Base-by-base conservation (phyloP, 2,329 filamentous ascomycete genomes). In the Torrubiella hemipterigena region DNA sequence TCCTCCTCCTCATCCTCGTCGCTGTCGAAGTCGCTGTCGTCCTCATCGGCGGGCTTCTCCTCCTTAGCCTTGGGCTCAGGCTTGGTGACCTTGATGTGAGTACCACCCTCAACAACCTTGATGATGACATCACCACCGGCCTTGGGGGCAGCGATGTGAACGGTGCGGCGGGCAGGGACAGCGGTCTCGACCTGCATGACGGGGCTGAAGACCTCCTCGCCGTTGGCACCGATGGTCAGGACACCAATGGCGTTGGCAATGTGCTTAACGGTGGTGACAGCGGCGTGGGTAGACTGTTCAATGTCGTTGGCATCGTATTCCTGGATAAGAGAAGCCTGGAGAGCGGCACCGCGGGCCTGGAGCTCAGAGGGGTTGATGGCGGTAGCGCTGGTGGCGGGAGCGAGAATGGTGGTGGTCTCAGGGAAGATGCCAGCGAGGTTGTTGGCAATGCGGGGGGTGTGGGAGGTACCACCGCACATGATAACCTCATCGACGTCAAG, bases 361-460 rank as follows among this genome's bases (percentile, higher is more conserved):
- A 95, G 71, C 63, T 96, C 89, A 4, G 85, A 91, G 41, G 91
- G 91, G 72, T 96, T 96, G 62, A 96, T 77, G 40, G 89, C 81
- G 17, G 67, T 68, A 23, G 79, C 48, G 42, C 66, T 74, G 33
- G 87, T 94, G 35, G 86, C 78, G 27, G 89, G 91, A 2, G 91
- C 83, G 41, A 89, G 70, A 47, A 98, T 73, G 28, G 62, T 61
- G 38, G 87, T 93, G 35, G 68, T 72, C 50, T 80, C 73, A 34
- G 85, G 77, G 77, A 98, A 98, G 55, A 89, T 72, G 44, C 65
- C 65, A 51, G 72, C 65, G 45, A 95, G 63, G 58, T 91, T 84
- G 48, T 73, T 69, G 41, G 91, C 89, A 45, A 96, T 82, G 62
- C 89, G 86, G 40, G 91, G 91, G 1, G 84, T 95, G 67, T 98